These are phyloP conservation scores for Trichoderma lentiforme DNA, from an alignment of 2,329 filamentous ascomycete species.

Conservation along the genomic window DNA sequence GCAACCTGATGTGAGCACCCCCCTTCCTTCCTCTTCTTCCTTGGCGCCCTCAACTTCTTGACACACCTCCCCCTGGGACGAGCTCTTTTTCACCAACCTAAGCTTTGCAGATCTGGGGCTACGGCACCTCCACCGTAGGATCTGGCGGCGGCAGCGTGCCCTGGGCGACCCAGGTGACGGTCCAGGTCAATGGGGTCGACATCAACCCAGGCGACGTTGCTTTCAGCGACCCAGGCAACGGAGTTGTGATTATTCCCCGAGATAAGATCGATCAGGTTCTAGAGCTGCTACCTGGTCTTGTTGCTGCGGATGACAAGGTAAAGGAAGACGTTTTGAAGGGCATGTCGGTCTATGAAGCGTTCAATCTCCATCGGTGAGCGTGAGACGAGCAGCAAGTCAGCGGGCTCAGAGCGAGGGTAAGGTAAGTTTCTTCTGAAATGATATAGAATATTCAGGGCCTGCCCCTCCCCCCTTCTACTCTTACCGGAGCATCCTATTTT, in stretches of 20 bases:
- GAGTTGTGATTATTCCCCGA: constrained; percentile 64
- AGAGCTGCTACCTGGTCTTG: constrained; percentile 53
- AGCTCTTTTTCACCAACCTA: constrained; percentile 13
- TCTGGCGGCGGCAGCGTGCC: constrained; percentile 54
- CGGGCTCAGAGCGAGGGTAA: not conserved
- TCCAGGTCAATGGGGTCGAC: constrained; percentile 42
- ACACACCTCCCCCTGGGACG: not conserved
- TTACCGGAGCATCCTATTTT: not conserved
- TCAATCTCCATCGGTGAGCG: constrained; percentile 52
- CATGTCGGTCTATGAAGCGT: constrained; percentile 62
- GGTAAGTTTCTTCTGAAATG: constrained; percentile 23
- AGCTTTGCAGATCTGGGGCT: constrained; percentile 49
- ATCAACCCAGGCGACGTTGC: constrained; percentile 61
- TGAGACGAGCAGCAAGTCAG: not conserved
- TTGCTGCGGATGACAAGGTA: constrained; percentile 56
- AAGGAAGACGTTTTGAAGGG: constrained; percentile 63
- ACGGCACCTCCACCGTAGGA: constrained; percentile 56
- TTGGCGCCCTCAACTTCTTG: not conserved
- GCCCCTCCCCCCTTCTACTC: not conserved
- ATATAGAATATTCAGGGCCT: not conserved
- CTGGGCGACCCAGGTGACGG: constrained; percentile 48
- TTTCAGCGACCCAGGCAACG: constrained; percentile 67
- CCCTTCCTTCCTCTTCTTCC: not conserved
- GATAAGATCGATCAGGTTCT: constrained; percentile 58
- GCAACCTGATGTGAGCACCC: not conserved